Conservation (phyloP, 2,329 filamentous ascomycete species). For the Ophiocordyceps unilateralis region DNA sequence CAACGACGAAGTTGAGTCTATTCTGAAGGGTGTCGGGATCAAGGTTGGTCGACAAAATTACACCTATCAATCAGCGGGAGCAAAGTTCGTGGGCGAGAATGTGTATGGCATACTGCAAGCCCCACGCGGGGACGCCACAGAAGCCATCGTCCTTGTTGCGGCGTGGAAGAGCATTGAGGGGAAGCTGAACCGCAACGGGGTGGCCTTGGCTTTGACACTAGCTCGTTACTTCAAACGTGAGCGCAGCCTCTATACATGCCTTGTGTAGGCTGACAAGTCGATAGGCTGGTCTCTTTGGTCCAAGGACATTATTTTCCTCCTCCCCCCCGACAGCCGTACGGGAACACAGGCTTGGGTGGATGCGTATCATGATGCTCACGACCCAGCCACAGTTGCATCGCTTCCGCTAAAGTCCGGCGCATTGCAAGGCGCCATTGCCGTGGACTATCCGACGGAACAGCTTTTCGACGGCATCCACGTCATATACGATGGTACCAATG, state of each 20-base stretch:
- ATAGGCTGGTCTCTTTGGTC: conserved; percentile 91
- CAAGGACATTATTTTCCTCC: conserved; percentile 88
- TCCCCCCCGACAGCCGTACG: conserved; percentile 75
- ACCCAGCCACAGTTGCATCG: conserved; percentile 50
- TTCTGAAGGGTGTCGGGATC: conserved; percentile 63
- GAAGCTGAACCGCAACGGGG: conserved; percentile 68
- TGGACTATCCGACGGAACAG: conserved; percentile 77
- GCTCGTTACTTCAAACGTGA: conserved; percentile 83
- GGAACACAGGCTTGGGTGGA: conserved; percentile 96
- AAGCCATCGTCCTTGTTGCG: conserved; percentile 84
- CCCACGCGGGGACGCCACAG: conserved; percentile 86
- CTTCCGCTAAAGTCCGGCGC: conserved; percentile 84
- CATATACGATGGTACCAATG: conserved; percentile 89
- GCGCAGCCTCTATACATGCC: conserved; percentile 5
- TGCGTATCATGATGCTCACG: conserved; percentile 85
- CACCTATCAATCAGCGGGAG: conserved; percentile 63
- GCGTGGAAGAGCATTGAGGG: conserved; percentile 73
- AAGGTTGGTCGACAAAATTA: conserved; percentile 84
- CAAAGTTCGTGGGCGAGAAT: conserved; percentile 65
- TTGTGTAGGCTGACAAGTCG: conserved; percentile 6
- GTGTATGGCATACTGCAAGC: conserved; percentile 87
- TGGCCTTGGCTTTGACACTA: conserved; percentile 71
- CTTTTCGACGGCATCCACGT: conserved; percentile 80
- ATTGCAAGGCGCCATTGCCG: conserved; percentile 78
- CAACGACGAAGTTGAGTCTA: conserved; percentile 55